Percentiles rank a stretch among this genome's conserved stretches.
Conservation (phyloP, 257 asterid genomes). For the Phtheirospermum japonicum region DNA sequence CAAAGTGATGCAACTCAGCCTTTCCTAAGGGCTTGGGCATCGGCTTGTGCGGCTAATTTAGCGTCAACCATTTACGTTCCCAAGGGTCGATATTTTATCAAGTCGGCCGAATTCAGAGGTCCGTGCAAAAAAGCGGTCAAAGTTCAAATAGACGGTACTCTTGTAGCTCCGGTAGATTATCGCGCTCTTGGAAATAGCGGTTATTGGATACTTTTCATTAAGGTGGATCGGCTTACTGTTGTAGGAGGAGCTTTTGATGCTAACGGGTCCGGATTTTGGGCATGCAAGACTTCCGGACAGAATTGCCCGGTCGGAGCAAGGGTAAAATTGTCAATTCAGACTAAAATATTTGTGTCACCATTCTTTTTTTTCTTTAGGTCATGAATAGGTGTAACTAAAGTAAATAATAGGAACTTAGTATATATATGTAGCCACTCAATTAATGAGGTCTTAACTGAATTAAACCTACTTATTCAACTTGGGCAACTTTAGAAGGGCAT, state of each 20-base stretch:
- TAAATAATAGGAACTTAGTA: too few species aligned
- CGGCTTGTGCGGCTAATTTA: constrained; percentile 34
- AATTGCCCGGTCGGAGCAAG: constrained; percentile 67
- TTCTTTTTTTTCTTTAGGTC: too few species aligned
- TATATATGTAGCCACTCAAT: too few species aligned
- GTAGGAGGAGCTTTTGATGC: constrained; percentile 56
- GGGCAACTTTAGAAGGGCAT: too few species aligned
- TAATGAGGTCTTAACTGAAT: too few species aligned
- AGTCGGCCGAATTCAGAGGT: constrained; percentile 45
- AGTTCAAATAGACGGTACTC: constrained; percentile 50
- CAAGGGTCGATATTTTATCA: constrained; percentile 31
- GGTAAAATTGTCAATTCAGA: constrained; percentile 46
- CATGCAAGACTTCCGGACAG: constrained; percentile 42
- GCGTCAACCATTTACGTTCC: constrained; percentile 39
- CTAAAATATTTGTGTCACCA: too few species aligned
- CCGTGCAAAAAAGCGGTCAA: constrained; percentile 49
- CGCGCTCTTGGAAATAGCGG: constrained; percentile 39
- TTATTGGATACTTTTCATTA: constrained; percentile 55
- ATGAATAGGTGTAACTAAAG: too few species aligned
- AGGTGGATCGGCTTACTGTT: constrained; percentile 43
- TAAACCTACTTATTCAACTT: too few species aligned
- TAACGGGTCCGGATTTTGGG: constrained; percentile 55
- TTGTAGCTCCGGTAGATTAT: constrained; percentile 53
- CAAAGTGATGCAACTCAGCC: constrained; percentile 46
- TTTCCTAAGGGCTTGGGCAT: constrained; percentile 47